Percentiles rank a stretch among this genome's conserved stretches.
Conservation (phyloP, 2,329 filamentous ascomycete species). For the Emergomyces orientalis region DNA sequence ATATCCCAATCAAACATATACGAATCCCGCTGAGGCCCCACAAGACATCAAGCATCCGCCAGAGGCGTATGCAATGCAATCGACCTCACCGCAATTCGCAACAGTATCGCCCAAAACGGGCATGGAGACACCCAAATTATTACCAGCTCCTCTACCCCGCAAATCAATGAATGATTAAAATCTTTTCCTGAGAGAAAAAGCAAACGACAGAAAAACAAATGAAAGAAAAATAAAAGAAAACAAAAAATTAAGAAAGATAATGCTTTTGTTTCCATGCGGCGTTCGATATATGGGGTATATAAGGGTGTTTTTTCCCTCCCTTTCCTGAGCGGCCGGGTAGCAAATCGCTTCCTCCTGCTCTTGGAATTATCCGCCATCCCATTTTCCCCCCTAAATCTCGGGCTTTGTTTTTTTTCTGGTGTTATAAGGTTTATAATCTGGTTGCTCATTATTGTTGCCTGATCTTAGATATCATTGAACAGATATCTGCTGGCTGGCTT, state of each 20-base stretch:
- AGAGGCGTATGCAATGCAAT: conserved; percentile 14
- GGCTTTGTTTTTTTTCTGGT: background rate
- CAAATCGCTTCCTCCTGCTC: background rate
- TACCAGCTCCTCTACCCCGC: background rate
- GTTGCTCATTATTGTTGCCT: background rate
- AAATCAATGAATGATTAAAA: conserved; percentile 1
- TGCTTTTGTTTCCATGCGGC: background rate
- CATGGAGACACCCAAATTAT: background rate
- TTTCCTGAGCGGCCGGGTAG: background rate
- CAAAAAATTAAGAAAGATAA: background rate
- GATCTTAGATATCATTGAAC: background rate
- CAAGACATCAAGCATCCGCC: conserved; percentile 16
- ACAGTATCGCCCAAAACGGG: background rate
- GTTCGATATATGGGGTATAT: background rate
- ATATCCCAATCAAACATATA: conserved; percentile 4
- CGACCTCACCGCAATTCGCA: conserved; percentile 1
- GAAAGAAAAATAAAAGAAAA: background rate
- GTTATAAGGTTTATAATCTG: background rate
- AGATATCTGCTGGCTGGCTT: background rate
- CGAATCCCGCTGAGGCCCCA: background rate
- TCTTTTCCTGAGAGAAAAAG: background rate
- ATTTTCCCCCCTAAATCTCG: background rate
- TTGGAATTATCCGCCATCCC: background rate
- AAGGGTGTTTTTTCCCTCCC: background rate
- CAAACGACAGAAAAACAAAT: background rate